phyloP scores from a whole-genome alignment of 129 eudicot genomes.

The Glebionis coronaria region DNA sequence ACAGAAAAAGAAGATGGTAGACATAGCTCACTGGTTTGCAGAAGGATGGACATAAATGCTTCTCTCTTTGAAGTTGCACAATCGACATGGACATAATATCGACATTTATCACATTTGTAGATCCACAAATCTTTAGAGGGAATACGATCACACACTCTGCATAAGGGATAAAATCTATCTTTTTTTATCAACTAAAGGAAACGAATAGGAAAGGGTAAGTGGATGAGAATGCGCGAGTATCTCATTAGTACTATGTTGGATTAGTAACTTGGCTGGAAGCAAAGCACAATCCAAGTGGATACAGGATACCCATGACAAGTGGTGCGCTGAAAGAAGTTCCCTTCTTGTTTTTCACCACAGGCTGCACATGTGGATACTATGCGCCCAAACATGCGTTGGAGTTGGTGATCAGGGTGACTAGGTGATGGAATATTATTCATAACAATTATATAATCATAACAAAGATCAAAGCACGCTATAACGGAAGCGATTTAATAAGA shows the following conservation, averaged over 20 bases:
- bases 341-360: constrained; percentile 14
- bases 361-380: neutral
- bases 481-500: too few relatives aligned
- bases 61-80: constrained; percentile 6
- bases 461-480: too few relatives aligned
- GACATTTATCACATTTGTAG: constrained; percentile 1
- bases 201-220: neutral
- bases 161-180: neutral
- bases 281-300: neutral
- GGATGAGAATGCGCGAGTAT: neutral
- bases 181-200: neutral
- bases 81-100: neutral
- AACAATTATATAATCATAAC: too few relatives aligned
- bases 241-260: neutral
- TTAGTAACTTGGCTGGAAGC: neutral
- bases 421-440: too few relatives aligned
- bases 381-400: neutral
- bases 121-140: neutral
- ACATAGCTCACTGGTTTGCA: neutral
- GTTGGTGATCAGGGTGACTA: constrained; percentile 10
- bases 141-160: neutral
- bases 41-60: neutral
- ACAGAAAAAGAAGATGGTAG: too few relatives aligned
- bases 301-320: neutral
- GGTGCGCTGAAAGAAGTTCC: constrained; percentile 17